These are phyloP conservation scores for Phaseolus coccineus DNA, from an alignment of 331 rosid species.

Conservation along the genomic window DNA sequence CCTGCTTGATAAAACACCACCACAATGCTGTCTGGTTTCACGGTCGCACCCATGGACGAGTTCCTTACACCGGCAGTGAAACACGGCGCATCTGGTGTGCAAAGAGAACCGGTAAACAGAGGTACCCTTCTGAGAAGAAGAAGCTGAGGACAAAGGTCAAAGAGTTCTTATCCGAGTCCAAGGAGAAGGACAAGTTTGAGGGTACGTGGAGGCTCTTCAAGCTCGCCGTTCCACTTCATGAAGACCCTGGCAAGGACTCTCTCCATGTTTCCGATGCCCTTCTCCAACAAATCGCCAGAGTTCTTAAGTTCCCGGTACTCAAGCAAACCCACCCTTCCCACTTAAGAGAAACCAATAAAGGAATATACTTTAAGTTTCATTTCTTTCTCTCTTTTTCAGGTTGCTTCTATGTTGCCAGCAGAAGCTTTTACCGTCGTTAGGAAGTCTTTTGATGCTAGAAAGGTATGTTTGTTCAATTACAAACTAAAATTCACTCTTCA, in stretches of 20 bases:
- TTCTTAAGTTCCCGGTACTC: constrained; percentile 65
- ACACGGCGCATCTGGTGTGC: constrained; percentile 49
- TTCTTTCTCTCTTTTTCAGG: constrained; percentile 49
- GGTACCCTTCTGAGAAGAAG: constrained; percentile 90
- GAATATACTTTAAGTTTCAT: background rate
- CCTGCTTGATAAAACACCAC: constrained; percentile 50
- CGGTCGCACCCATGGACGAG: constrained; percentile 32
- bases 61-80: constrained; percentile 40
- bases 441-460: constrained; percentile 87
- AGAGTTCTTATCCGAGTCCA: constrained; percentile 45
- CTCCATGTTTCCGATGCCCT: constrained; percentile 65
- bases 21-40: constrained; percentile 28
- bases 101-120: constrained; percentile 72
- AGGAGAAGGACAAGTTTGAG: constrained; percentile 51
- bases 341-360: background rate
- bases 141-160: constrained; percentile 59
- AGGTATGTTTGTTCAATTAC: constrained; percentile 56
- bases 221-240: constrained; percentile 67
- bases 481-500: background rate
- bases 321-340: background rate
- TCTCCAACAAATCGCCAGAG: constrained; percentile 66
- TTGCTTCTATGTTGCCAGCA: constrained; percentile 75
- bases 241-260: constrained; percentile 81
- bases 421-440: constrained; percentile 74
- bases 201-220: constrained; percentile 80